Percentiles rank a stretch among this genome's conserved stretches.
phyloP scores from a whole-genome alignment of 2,329 filamentous ascomycete genomes.

The Fusarium illudens region DNA sequence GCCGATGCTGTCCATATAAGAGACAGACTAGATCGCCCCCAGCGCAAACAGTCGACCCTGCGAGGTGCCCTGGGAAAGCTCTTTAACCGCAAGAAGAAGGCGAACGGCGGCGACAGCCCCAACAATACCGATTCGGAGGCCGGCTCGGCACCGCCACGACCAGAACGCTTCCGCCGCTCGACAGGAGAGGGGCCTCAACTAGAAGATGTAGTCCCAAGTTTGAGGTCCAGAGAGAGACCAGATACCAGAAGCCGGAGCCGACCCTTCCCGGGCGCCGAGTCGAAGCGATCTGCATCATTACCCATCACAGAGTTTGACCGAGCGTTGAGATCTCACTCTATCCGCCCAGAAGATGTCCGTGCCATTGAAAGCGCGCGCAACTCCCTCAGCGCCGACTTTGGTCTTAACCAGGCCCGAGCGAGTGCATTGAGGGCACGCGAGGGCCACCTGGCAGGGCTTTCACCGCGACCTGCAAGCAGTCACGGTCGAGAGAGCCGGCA shows the following conservation, averaged over 20 bases:
- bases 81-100: conserved; percentile 66
- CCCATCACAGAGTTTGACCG: conserved; percentile 69
- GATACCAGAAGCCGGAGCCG: conserved; percentile 51
- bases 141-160: conserved; percentile 39
- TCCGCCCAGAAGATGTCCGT: conserved; percentile 63
- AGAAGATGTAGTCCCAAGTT: conserved; percentile 23
- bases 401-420: conserved; percentile 46
- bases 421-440: conserved; percentile 44
- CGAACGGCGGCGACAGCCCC: conserved; percentile 27
- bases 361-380: conserved; percentile 63
- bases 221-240: conserved; percentile 29
- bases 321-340: conserved; percentile 68
- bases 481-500: conserved; percentile 59
- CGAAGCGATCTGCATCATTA: conserved; percentile 65
- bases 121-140: conserved; percentile 37
- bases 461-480: conserved; percentile 68
- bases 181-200: conserved; percentile 24
- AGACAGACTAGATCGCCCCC: conserved; percentile 46
- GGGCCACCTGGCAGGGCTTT: conserved; percentile 61
- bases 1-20: conserved; percentile 36
- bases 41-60: conserved; percentile 66
- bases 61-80: conserved; percentile 64
- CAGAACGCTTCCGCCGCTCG: conserved; percentile 29
- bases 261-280: conserved; percentile 48
- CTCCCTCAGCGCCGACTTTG: conserved; percentile 59